Evolutionary conservation across 345 rosid species (phyloP).

Genomic region (Eucalyptus victrix): DNA sequence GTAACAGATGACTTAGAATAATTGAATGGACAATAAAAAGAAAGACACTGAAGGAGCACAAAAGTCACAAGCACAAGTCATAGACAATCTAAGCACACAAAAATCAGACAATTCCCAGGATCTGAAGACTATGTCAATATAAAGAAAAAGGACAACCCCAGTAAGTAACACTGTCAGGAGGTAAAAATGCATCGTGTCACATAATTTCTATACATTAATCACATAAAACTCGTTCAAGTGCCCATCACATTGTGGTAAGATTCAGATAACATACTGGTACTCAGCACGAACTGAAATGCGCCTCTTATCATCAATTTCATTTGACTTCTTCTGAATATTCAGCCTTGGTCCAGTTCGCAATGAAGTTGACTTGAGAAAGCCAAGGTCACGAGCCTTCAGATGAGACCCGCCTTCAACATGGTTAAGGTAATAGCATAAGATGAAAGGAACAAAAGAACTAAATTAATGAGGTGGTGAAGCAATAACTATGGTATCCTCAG

Average conservation of each 20-base stretch:
- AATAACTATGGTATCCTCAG: neutral
- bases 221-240: neutral
- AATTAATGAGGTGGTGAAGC: neutral
- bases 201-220: neutral
- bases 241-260: neutral
- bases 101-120: neutral
- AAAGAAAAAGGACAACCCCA: neutral
- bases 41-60: neutral
- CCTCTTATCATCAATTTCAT: neutral
- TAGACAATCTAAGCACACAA: neutral
- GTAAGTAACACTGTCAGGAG: neutral
- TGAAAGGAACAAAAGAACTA: neutral
- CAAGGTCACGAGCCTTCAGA: conserved; percentile 12
- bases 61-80: neutral
- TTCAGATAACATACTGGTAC: conserved; percentile 27
- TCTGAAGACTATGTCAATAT: neutral
- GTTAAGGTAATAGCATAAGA: neutral
- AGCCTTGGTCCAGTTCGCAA: conserved; percentile 21
- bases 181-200: neutral
- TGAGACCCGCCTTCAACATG: neutral
- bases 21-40: neutral
- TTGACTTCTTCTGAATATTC: conserved; percentile 24
- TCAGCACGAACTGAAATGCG: conserved; percentile 45
- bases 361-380: conserved; percentile 22
- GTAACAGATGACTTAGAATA: neutral